These are phyloP conservation scores for Monosporozyma yasuniensis DNA, from an alignment of 805 yeast species.

Conservation along the genomic window DNA sequence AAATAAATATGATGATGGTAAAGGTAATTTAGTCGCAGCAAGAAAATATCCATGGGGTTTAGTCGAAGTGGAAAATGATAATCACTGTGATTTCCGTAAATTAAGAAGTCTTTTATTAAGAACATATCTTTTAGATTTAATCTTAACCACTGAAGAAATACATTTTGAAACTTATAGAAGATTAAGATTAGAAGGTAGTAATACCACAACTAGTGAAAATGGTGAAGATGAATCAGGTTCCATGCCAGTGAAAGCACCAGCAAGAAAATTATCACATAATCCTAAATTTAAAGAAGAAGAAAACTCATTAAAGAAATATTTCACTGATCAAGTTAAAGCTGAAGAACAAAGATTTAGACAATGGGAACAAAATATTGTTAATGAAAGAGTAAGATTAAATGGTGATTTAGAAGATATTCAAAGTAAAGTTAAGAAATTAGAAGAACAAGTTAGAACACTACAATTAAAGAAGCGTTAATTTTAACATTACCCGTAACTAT, in stretches of 20 bases:
- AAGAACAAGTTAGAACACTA: constrained; percentile 62
- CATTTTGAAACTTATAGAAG: constrained; percentile 78
- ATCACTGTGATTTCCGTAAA: constrained; percentile 77
- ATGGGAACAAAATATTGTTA: constrained; percentile 95
- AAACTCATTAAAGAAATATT: constrained; percentile 83
- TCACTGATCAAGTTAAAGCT: constrained; percentile 92
- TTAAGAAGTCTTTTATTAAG: constrained; percentile 70
- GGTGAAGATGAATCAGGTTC: constrained; percentile 23
- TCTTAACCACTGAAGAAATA: constrained; percentile 67
- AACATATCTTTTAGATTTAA: constrained; percentile 75
- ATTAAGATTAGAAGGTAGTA: constrained; percentile 51
- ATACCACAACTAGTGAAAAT: constrained; percentile 21
- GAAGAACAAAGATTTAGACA: constrained; percentile 97
- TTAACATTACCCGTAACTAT: neutral
- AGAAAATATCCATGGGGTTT: constrained; percentile 88
- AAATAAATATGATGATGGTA: constrained; percentile 51
- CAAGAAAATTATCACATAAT: constrained; percentile 52
- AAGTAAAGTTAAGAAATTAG: constrained; percentile 59
- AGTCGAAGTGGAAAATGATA: constrained; percentile 79
- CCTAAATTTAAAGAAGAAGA: constrained; percentile 96
- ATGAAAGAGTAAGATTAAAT: constrained; percentile 88
- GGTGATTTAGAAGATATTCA: constrained; percentile 89
- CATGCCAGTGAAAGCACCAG: constrained; percentile 34
- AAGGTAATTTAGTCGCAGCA: constrained; percentile 62
- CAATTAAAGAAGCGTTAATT: constrained; percentile 42